These are phyloP conservation scores for Bassia scoparia DNA, from an alignment of 148 eudicot genomes.

Conservation along the genomic window DNA sequence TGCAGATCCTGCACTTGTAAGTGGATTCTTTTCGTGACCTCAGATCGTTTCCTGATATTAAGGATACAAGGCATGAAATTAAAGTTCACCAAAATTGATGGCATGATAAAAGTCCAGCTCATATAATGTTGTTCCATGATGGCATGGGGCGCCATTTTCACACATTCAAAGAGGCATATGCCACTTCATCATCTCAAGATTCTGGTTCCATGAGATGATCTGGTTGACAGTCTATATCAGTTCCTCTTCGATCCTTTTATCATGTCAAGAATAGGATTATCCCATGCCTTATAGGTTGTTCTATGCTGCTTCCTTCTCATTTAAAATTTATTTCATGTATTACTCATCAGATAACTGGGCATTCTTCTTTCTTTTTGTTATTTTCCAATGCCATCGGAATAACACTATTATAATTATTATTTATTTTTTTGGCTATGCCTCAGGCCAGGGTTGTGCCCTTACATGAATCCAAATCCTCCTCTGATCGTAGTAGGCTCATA, in stretches of 20 bases:
- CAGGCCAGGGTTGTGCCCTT: slow-evolving; percentile 96
- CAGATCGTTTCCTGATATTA: slow-evolving; percentile 69
- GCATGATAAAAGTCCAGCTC: slow-evolving; percentile 87
- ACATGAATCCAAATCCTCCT: slow-evolving; percentile 79
- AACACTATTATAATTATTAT: slow-evolving; percentile 14
- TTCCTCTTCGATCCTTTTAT: slow-evolving; percentile 92
- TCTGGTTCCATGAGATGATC: slow-evolving; percentile 53
- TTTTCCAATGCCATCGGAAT: too few relatives aligned
- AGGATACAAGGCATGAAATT: slow-evolving; percentile 62
- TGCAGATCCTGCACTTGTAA: slow-evolving; percentile 99
- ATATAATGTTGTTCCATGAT: slow-evolving; percentile 97
- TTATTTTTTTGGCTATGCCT: slow-evolving; percentile 20
- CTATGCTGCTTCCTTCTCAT: slow-evolving; percentile 10
- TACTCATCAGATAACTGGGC: too few relatives aligned
- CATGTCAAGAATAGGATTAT: slow-evolving; percentile 94
- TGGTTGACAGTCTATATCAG: slow-evolving; percentile 82
- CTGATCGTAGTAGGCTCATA: slow-evolving; percentile 75
- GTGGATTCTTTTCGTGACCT: slow-evolving; percentile 93
- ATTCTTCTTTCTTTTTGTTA: too few relatives aligned
- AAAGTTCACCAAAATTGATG: slow-evolving; percentile 81
- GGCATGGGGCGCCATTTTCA: slow-evolving; percentile 96
- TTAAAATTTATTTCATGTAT: neutral
- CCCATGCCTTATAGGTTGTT: slow-evolving; percentile 97
- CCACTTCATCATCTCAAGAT: slow-evolving; percentile 50
- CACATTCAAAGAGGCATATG: slow-evolving; percentile 73